These are phyloP conservation scores for Aspergillus oerlinghausenensis DNA, from an alignment of 2,329 filamentous ascomycete species.

Conservation along the genomic window DNA sequence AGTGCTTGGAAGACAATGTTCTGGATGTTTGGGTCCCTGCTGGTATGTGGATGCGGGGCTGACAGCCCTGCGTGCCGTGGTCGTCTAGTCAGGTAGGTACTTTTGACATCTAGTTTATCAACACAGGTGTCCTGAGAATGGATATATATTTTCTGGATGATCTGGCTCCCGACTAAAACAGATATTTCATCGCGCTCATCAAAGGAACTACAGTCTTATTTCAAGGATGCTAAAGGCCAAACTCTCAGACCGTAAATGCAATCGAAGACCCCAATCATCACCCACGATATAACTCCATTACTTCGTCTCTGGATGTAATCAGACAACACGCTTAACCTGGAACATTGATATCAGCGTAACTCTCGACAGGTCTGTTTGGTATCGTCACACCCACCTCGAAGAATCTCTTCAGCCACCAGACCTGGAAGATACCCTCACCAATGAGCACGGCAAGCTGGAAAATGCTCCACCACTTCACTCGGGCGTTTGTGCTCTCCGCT, in stretches of 20 bases:
- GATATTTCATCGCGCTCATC: not conserved
- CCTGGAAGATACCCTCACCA: slow-evolving; percentile 93
- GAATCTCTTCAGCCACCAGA: slow-evolving; percentile 99
- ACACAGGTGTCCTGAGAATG: too few relatives aligned
- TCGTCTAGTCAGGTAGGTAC: not conserved
- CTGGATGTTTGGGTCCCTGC: not conserved
- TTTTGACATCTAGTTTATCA: not conserved
- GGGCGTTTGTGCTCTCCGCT: slow-evolving; percentile 92
- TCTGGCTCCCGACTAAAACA: not conserved
- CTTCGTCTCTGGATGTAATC: slow-evolving; percentile 18
- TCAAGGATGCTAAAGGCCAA: not conserved
- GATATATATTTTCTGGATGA: not conserved
- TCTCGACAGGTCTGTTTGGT: not conserved
- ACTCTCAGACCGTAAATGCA: not conserved
- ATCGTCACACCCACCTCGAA: slow-evolving; percentile 63
- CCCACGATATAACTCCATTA: not conserved
- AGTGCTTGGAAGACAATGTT: not conserved
- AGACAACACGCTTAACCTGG: slow-evolving; percentile 47
- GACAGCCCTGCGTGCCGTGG: not conserved
- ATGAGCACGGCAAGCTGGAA: slow-evolving; percentile 88
- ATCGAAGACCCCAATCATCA: not conserved
- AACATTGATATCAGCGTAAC: not conserved
- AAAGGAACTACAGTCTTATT: not conserved
- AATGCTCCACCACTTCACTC: slow-evolving; percentile 99
- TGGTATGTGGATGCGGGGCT: not conserved